Conservation (phyloP, 2,329 filamentous ascomycete species). For the Diaporthe velutina region DNA sequence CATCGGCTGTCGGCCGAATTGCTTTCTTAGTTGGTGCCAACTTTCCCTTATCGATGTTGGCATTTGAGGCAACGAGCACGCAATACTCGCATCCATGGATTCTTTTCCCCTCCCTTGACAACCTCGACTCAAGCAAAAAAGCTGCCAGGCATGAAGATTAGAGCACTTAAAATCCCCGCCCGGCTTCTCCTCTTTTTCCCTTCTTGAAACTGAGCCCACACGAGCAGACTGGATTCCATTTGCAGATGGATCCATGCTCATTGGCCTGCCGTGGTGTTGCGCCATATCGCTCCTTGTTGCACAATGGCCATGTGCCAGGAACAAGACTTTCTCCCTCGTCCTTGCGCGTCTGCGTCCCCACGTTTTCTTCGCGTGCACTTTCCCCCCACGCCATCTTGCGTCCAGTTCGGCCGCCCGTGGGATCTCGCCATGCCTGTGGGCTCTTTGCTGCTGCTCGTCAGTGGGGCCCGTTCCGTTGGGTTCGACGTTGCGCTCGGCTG, state of each 20-base stretch:
- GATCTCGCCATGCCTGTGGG: constrained; percentile 20
- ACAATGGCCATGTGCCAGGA: constrained; percentile 32
- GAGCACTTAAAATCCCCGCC: not conserved
- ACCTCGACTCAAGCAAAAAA: constrained; percentile 20
- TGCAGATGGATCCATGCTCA: constrained; percentile 13
- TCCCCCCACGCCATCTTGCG: not conserved
- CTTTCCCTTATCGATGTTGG: constrained; percentile 38
- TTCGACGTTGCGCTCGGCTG: constrained; percentile 12
- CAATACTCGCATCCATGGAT: constrained; percentile 28
- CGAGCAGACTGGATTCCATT: constrained; percentile 29
- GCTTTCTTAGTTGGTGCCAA: constrained; percentile 11
- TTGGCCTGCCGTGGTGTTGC: constrained; percentile 32
- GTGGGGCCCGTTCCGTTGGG: constrained; percentile 9
- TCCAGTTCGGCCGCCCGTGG: not conserved
- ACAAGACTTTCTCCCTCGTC: not conserved
- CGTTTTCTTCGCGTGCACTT: not conserved
- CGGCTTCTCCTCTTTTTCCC: not conserved
- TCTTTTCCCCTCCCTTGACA: not conserved
- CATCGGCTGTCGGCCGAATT: constrained; percentile 5
- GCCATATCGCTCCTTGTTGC: constrained; percentile 40
- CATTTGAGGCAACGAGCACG: constrained; percentile 36
- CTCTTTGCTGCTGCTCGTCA: constrained; percentile 13
- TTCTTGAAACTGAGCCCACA: constrained; percentile 12
- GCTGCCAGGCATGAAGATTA: constrained; percentile 16
- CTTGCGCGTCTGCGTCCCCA: not conserved